Evolutionary conservation across 805 yeast genomes (phyloP), one percentile per base, ranked within the genome.

Genomic region (Saturnispora mendoncae): DNA sequence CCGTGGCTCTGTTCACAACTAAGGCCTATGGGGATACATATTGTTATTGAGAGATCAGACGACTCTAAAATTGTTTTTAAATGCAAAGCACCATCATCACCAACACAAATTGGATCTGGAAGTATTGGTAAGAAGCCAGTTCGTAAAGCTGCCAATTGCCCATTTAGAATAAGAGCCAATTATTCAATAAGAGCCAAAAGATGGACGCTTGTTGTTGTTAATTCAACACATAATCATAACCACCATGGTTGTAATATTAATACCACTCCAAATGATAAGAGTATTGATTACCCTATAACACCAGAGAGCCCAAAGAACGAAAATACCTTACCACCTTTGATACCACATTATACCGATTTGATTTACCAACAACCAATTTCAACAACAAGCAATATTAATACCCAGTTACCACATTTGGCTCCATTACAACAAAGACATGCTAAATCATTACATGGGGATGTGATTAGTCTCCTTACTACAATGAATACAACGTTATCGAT

Each of bases 101-200:
- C 6, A 23, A 23, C 26, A 23, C 26, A 6, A 28, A 9, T 5
- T 15, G 33, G 33, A 6, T 15, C 13, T 18, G 15, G 21, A 14
- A 14, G 10, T 9, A 15, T 7, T 18, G 9, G 8, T 7, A 31
- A 14, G 14, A 29, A 7, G 7, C 5, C 5, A 6, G 4, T 19
- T 6, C 18, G 15, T 8, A 13, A 18, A 14, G 25, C 41, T 27
- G 6, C 26, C 26, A 23, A 23, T 10, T 79, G 85, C 52, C 84
- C 84, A 2, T 79, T 79, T 52, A 65, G 80, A 54, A 68, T 79
- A 33, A 57, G 86, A 41, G 84, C 84, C 2, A 77, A 79, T 48
- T 76, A 62, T 51, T 71, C 79, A 1, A 48, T 72, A 9, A 61
- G 76, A 46, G 64, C 71, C 27, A 61, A 66, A 44, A 60, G 63